Base-by-base conservation (phyloP, 73 alveolate genomes). In the Uronychia setigera region DNA sequence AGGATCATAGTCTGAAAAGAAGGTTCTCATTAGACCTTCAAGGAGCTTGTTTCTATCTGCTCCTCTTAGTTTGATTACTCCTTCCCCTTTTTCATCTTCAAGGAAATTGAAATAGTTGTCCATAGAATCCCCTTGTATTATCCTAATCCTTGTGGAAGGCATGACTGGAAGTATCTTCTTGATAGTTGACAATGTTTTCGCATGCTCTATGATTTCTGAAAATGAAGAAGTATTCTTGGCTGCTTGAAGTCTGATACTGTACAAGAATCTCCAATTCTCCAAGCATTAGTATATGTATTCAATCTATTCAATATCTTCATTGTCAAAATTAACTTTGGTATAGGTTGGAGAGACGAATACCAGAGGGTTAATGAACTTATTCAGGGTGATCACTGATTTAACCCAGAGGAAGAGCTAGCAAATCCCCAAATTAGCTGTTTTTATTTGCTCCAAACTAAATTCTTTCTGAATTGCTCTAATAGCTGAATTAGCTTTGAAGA, bases 391-490 rank as follows among this genome's bases (percentile, higher is more conserved):
- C 35, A 92, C 87, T 31, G 91, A 89, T 57, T 90, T 78, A 59
- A 88, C 92, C 97, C 97, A 95, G 58, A 95, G 82, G 29, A 86
- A 87, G 26, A 94, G 83, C 88, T 92, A 94, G 86, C 83, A 94
- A 25, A 94, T 59, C 0, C 98, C 98, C 74, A 76, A 88, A 77
- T 93, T 92, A 27, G 78, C 80, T 59, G 80, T 80, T 85, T 87
- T 89, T 31, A 92, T 80, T 76, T 91, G 90, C 28, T 78, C 87
- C 28, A 94, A 75, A 35, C 87, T 83, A 46, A 80, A 58, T 31
- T 75, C 75, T 34, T 85, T 80, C 58, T 60, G 81, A 46, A 92
- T 87, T 60, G 83, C 85, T 78, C 78, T 80, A 35, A 94, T 28
- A 76, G 79, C 90, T 1, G 78, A 76, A 80, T 92, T 92, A n/a